Base-by-base conservation (phyloP, 2,329 filamentous ascomycete genomes). In the Sphaerulina musiva region DNA sequence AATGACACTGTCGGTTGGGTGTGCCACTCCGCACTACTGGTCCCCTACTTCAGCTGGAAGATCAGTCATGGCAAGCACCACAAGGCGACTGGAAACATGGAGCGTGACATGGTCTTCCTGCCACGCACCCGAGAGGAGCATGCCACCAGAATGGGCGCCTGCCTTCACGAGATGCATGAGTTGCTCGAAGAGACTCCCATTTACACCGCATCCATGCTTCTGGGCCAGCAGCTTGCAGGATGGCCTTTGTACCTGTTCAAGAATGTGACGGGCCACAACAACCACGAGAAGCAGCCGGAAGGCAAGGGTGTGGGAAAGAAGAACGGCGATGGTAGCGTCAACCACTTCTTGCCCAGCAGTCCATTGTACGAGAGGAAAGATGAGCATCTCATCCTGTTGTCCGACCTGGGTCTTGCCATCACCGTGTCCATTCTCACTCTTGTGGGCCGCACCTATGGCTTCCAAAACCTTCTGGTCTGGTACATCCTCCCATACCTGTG, bases 31-130 rank as follows among this genome's bases (percentile, higher is more conserved):
- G 73, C 83, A 43, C 83, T 96, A 39, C 79, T 96, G 53, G 92
- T 98, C 46, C 93, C 93, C 20, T 98, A 97, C 78, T 98, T 96
- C 78, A 95, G 89, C 70, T 98, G 93, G 93, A 95, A 98, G 78
- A 91, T 97, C 75, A 95, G 90, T 63, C 93, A 98, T 78, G 87
- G 89, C 78, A 95, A 95, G 83, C 93, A 98, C 79, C 93, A 98
- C 87, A 97, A 97, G 82, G 90, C 91, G 61, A 98, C 93, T 39
- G 93, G 91, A 66, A 83, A 98, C 80, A 85, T 98, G 76, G 90
- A 95, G 76, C 89, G 92, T 64, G 93, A 98, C 75, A 98, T 98
- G 93, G 93, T 97, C 60, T 97, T 96, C 71, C 80, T 97, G n/a
- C 93, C 93, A 57, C 89, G 89, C 75, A 95, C 90, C 53, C 85